Conservation (phyloP, 2,329 filamentous ascomycete species). For the Fusarium nygamai region DNA sequence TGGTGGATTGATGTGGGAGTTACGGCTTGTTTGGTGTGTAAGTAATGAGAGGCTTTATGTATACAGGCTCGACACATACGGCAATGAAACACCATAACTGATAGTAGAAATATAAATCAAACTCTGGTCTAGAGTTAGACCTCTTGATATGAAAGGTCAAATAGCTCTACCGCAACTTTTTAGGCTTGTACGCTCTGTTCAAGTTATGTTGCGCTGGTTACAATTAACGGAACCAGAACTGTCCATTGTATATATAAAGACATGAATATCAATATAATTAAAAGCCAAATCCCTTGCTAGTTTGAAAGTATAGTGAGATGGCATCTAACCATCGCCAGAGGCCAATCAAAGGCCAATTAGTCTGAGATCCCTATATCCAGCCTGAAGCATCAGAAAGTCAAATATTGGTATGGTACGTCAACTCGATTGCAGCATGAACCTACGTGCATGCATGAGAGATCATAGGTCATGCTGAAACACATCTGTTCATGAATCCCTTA, state of each 20-base stretch:
- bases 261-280: background rate
- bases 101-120: too few species aligned
- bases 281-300: too few species aligned
- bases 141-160: background rate
- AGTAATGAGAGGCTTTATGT: background rate
- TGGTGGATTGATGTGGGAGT: background rate
- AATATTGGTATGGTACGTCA: background rate
- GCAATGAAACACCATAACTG: background rate
- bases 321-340: background rate
- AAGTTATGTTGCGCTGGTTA: background rate
- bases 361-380: too few species aligned
- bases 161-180: too few species aligned
- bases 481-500: too few species aligned
- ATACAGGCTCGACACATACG: background rate
- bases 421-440: background rate
- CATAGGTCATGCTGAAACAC: accelerated
- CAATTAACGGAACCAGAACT: background rate
- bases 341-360: too few species aligned
- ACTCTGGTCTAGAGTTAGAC: background rate
- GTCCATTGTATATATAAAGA: background rate
- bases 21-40: background rate
- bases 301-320: background rate
- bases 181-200: too few species aligned
- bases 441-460: background rate
- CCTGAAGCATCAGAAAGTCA: background rate